phyloP scores from a whole-genome alignment of 169 alveolate species.

The Plasmodium sp. region DNA sequence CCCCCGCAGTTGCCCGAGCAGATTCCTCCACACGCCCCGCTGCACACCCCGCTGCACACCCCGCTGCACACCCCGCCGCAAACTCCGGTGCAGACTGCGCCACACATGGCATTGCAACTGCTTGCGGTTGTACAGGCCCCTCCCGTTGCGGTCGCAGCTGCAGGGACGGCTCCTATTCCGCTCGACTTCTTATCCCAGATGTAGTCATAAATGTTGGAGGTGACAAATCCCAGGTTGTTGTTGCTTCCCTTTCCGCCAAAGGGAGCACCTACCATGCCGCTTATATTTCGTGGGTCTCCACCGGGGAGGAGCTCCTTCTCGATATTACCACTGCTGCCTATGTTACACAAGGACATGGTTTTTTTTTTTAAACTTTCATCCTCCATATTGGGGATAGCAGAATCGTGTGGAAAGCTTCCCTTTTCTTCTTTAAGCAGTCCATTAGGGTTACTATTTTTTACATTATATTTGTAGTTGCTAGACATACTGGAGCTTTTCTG shows the following conservation, averaged over 20 bases:
- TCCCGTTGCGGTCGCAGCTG: neutral
- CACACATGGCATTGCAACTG: neutral
- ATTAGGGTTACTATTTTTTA: neutral
- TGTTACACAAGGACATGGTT: neutral
- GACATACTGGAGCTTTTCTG: constrained; percentile 47
- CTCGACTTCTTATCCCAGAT: constrained; percentile 27
- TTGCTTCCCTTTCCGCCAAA: neutral
- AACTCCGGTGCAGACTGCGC: neutral
- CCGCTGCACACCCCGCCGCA: neutral
- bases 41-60: neutral
- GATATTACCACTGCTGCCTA: constrained; percentile 9
- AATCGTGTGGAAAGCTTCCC: neutral
- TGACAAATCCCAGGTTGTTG: neutral
- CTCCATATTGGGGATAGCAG: neutral
- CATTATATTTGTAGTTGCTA: constrained; percentile 49
- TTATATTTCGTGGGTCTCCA: constrained; percentile 6
- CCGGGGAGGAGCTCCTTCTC: constrained; percentile 31
- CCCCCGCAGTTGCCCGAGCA: neutral
- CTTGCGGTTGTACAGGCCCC: neutral
- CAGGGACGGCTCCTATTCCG: neutral
- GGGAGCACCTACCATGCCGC: neutral
- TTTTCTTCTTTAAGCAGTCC: constrained; percentile 54
- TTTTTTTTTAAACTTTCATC: constrained; percentile 4
- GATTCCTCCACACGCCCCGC: neutral
- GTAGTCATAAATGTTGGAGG: constrained; percentile 53